Percentiles rank a stretch among this genome's conserved stretches.
Conservation (phyloP, 768 basidiomycete species). For the Lentinula boryana region DNA sequence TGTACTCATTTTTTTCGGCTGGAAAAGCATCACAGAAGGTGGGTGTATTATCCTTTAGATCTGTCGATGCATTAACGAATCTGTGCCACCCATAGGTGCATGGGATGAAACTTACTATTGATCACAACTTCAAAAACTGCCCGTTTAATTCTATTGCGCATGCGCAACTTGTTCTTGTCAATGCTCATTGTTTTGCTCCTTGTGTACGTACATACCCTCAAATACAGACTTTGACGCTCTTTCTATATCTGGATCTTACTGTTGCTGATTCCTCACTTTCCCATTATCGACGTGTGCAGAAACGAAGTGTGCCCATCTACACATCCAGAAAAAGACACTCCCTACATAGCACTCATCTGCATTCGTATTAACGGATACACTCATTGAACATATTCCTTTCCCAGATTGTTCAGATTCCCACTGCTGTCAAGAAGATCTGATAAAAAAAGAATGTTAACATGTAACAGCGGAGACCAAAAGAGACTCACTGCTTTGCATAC, state of each 20-base stretch:
- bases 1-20: slow-evolving; percentile 64
- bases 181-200: neutral
- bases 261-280: too few species aligned
- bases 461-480: neutral
- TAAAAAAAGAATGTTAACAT: neutral
- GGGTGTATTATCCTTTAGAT: slow-evolving; percentile 10
- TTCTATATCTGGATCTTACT: too few species aligned
- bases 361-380: neutral
- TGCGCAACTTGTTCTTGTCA: neutral
- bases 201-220: neutral
- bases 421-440: neutral
- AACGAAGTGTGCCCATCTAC: too few species aligned
- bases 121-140: neutral
- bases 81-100: neutral
- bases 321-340: too few species aligned
- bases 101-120: neutral
- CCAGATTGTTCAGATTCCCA: neutral
- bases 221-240: too few species aligned
- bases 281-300: too few species aligned
- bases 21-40: slow-evolving; percentile 93
- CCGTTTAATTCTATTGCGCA: neutral
- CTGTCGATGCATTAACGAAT: neutral
- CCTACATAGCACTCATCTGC: too few species aligned
- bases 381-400: neutral
- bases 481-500: neutral